These are phyloP conservation scores for Daldinia concentrica DNA, from an alignment of 495 filamentous ascomycete species.

Conservation along the genomic window DNA sequence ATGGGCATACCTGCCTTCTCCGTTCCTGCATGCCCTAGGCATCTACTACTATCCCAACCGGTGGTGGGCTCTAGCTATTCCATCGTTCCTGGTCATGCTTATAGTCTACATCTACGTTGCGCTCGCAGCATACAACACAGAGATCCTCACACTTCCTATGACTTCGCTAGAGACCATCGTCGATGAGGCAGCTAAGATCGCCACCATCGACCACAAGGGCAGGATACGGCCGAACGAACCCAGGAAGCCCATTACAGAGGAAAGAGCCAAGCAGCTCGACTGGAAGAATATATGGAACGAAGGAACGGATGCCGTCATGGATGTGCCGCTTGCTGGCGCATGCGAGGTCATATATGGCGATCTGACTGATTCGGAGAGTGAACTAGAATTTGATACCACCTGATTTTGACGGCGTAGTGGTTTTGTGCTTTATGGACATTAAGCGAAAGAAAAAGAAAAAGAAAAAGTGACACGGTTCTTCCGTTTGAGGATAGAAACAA, in stretches of 20 bases:
- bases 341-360: slow-evolving; percentile 87
- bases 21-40: slow-evolving; percentile 89
- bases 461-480: not conserved
- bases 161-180: slow-evolving; percentile 87
- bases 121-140: slow-evolving; percentile 88
- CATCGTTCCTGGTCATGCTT: slow-evolving; percentile 86
- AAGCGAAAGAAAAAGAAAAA: not conserved
- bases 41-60: slow-evolving; percentile 97
- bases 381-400: slow-evolving; percentile 21
- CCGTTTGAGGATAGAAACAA: not conserved
- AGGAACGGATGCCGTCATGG: slow-evolving; percentile 97
- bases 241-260: slow-evolving; percentile 60
- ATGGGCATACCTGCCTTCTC: slow-evolving; percentile 92
- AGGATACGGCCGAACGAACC: slow-evolving; percentile 64
- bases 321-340: slow-evolving; percentile 95
- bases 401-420: slow-evolving; percentile 18
- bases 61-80: slow-evolving; percentile 96
- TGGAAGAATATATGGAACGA: slow-evolving; percentile 88
- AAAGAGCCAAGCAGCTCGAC: slow-evolving; percentile 61
- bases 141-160: slow-evolving; percentile 84
- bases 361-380: slow-evolving; percentile 34
- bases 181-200: slow-evolving; percentile 87
- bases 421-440: not conserved
- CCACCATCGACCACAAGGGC: slow-evolving; percentile 78
- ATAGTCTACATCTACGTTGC: slow-evolving; percentile 95